phyloP scores from a whole-genome alignment of 2,329 filamentous ascomycete species.

The Exutisphaerella laricina region DNA sequence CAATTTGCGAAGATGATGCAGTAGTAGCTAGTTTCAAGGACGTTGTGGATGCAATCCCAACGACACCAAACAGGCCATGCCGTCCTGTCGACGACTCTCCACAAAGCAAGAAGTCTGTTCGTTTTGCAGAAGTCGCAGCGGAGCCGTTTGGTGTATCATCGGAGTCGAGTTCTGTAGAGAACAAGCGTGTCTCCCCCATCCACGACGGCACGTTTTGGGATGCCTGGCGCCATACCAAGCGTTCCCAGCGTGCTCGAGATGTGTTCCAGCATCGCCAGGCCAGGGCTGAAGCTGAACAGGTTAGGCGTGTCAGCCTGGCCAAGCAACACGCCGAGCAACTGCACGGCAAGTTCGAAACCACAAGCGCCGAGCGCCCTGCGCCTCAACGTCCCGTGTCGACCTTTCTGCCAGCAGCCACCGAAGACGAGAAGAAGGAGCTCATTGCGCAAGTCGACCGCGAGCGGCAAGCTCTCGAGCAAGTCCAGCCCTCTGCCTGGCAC shows the following conservation, averaged over 20 bases:
- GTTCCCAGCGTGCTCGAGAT: slow-evolving; percentile 58
- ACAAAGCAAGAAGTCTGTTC: slow-evolving; percentile 65
- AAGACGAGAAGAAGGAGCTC: slow-evolving; percentile 33
- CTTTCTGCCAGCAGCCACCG: slow-evolving; percentile 35
- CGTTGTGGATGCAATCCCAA: slow-evolving; percentile 28
- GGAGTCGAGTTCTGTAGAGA: slow-evolving; percentile 3
- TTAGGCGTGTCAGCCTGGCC: slow-evolving; percentile 68
- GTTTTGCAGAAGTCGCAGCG: slow-evolving; percentile 46
- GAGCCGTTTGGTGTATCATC: slow-evolving; percentile 5
- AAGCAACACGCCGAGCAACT: slow-evolving; percentile 73
- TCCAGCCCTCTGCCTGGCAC: slow-evolving; percentile 56
- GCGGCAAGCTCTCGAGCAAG: slow-evolving; percentile 69
- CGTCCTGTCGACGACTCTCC: slow-evolving; percentile 26
- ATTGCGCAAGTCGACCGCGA: slow-evolving; percentile 60
- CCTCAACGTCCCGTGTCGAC: slow-evolving; percentile 42
- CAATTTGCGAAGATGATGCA: slow-evolving; percentile 30
- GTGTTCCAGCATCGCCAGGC: slow-evolving; percentile 78
- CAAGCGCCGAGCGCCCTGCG: slow-evolving; percentile 40
- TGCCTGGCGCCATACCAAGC: slow-evolving; percentile 58
- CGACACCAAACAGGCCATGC: slow-evolving; percentile 27
- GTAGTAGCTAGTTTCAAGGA: slow-evolving; percentile 28
- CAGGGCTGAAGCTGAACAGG: slow-evolving; percentile 83
- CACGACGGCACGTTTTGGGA: slow-evolving; percentile 66
- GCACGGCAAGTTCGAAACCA: slow-evolving; percentile 76
- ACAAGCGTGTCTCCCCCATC: slow-evolving; percentile 31